Evolutionary conservation across 768 basidiomycete species (phyloP).

Genomic region (Goffeauzyma gilvescens): DNA sequence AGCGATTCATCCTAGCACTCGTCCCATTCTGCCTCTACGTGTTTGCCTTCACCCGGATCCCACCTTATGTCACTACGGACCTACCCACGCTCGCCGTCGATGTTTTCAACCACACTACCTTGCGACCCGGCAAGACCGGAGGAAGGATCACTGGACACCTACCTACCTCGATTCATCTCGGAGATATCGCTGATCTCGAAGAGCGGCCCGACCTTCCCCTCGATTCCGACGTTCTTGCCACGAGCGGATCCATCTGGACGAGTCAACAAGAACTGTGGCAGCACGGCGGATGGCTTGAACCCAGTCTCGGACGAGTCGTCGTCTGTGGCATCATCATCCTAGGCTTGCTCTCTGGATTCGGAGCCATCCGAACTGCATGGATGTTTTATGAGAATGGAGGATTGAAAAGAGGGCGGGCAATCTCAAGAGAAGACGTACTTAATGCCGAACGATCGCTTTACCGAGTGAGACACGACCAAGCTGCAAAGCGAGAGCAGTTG

Average conservation of each 20-base stretch:
- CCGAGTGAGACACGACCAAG: constrained; percentile 24
- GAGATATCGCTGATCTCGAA: background rate
- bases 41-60: constrained; percentile 29
- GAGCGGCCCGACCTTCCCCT: too few relatives aligned
- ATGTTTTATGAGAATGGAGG: constrained; percentile 19
- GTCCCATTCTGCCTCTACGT: constrained; percentile 29
- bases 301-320: constrained; percentile 25
- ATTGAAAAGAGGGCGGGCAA: constrained; percentile 14
- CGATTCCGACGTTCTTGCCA: too few relatives aligned
- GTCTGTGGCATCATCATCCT: constrained; percentile 25
- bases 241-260: constrained; percentile 1
- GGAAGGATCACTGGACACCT: background rate
- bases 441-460: constrained; percentile 27
- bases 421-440: constrained; percentile 22
- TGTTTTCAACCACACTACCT: background rate
- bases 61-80: constrained; percentile 26
- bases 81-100: constrained; percentile 3
- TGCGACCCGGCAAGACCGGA: background rate
- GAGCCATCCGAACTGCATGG: constrained; percentile 30
- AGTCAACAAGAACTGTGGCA: constrained; percentile 20
- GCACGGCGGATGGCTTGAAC: constrained; percentile 26
- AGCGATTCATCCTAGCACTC: constrained; percentile 23
- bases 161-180: constrained; percentile 6
- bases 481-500: constrained; percentile 19
- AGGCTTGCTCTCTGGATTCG: constrained; percentile 25